Evolutionary conservation across 148 eudicot genomes (phyloP), one percentile per base, ranked within the genome.

Genomic region (Diospyros kaki): DNA sequence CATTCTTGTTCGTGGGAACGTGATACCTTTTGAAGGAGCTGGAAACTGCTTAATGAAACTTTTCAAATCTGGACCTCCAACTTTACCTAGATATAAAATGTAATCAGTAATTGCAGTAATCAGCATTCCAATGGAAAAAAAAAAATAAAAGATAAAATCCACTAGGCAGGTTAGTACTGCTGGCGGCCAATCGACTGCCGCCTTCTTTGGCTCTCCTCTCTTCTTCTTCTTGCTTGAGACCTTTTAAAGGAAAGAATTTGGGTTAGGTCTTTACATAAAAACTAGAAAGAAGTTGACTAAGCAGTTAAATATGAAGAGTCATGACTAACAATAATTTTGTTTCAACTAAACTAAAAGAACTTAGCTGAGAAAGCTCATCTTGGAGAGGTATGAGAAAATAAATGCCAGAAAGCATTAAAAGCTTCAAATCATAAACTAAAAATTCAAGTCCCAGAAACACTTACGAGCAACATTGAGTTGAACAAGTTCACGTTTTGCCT

Each of bases 211-310:
- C 87, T 86, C 76, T 89, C 77, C 86, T 90, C 88, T 94, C 93
- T 75, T 90, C 95, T 77, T 94, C 97, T 78, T 94, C 98, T 84
- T 87, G 90, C 89, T 87, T 94, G 64, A 94, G 87, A 83, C 85
- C 98, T 94, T 73, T 45, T 12, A 54, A 60, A 78, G 0, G 63
- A 40, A 58, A 61, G 65, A 68, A 44, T 40, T 38, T 59, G 50
- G 66, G 13, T 42, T 46, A 67, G 46, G 12, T 54, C 53, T 18
- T 39, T 48, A 51, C 12, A 51, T 14, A 66, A 61, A 77, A 54
- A 28, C 17, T 64, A 46, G 77, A 5, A 44, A 43, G 11, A 41
- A 13, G 1, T 8, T 17, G 46, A 51, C 45, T 44, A 69, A 6
- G 3, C 12, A 73, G 45, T 43, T 42, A 61, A 76, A 1, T 46